These are phyloP conservation scores for Blastocystis sp. DNA, from an alignment of 352 stramenopile genomes.

Conservation along the genomic window DNA sequence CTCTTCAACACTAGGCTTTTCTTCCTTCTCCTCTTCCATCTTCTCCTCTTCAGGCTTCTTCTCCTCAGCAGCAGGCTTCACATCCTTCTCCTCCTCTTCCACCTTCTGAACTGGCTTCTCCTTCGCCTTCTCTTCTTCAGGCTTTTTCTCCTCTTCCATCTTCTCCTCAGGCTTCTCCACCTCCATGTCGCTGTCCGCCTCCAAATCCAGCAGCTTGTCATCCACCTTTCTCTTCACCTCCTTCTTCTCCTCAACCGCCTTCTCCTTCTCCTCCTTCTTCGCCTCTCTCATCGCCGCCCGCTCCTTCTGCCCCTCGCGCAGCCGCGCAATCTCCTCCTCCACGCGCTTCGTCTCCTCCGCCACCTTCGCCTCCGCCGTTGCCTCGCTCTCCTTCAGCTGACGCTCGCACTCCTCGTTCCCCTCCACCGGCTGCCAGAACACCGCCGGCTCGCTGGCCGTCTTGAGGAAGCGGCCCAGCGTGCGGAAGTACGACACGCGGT, in stretches of 20 bases:
- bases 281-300: background rate
- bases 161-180: slow-evolving; percentile 19
- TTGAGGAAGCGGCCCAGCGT: slow-evolving; percentile 14
- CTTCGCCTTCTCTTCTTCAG: slow-evolving; percentile 13
- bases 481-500: slow-evolving; percentile 1
- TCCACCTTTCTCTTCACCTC: slow-evolving; percentile 23
- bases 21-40: background rate
- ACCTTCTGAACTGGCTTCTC: slow-evolving; percentile 11
- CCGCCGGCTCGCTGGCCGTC: background rate
- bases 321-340: slow-evolving; percentile 2
- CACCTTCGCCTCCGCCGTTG: background rate
- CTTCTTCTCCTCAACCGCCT: slow-evolving; percentile 22
- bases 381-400: slow-evolving; percentile 23
- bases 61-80: background rate
- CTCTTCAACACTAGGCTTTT: background rate
- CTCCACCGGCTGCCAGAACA: slow-evolving; percentile 29
- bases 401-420: slow-evolving; percentile 25
- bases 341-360: slow-evolving; percentile 40
- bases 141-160: background rate
- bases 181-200: background rate
- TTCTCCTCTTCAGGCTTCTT: background rate
- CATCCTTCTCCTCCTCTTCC: background rate
- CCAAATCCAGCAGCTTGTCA: slow-evolving; percentile 7
- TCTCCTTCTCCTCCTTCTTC: background rate
- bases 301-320: background rate